phyloP scores from a whole-genome alignment of 1,284 basidiomycete species.

The Wolfiporia cocos region DNA sequence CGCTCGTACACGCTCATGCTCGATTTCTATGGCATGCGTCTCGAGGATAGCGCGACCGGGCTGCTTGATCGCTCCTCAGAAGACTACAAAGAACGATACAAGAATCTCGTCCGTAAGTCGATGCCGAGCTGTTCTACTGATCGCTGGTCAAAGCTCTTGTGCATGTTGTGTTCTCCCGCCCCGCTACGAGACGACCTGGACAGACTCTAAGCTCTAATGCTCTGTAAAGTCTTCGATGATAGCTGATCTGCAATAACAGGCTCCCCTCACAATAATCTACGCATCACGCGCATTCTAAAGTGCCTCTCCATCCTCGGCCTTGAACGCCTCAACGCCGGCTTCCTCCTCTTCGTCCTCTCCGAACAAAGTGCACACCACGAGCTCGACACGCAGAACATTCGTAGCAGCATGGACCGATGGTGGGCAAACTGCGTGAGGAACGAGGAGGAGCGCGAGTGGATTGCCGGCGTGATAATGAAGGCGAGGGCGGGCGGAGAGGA shows the following conservation, averaged over 20 bases:
- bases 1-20: conserved; percentile 67
- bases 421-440: conserved; percentile 72
- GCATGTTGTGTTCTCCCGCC: neutral
- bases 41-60: conserved; percentile 50
- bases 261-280: conserved; percentile 68
- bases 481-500: conserved; percentile 34
- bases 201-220: no score
- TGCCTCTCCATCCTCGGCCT: conserved; percentile 64
- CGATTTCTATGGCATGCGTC: conserved; percentile 69
- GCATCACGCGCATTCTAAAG: conserved; percentile 74
- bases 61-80: conserved; percentile 41
- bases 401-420: conserved; percentile 68
- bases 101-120: conserved; percentile 60
- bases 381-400: conserved; percentile 42
- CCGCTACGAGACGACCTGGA: neutral
- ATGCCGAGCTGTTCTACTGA: neutral
- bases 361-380: conserved; percentile 60
- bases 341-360: conserved; percentile 61
- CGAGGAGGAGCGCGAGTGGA: conserved; percentile 48
- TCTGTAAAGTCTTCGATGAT: neutral
- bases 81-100: conserved; percentile 45
- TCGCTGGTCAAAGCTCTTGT: neutral
- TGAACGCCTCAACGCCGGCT: conserved; percentile 57
- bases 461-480: conserved; percentile 40
- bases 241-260: conserved; percentile 34